These are phyloP conservation scores for Aspergillus sp. DNA, from an alignment of 2,329 filamentous ascomycete species.

Conservation along the genomic window DNA sequence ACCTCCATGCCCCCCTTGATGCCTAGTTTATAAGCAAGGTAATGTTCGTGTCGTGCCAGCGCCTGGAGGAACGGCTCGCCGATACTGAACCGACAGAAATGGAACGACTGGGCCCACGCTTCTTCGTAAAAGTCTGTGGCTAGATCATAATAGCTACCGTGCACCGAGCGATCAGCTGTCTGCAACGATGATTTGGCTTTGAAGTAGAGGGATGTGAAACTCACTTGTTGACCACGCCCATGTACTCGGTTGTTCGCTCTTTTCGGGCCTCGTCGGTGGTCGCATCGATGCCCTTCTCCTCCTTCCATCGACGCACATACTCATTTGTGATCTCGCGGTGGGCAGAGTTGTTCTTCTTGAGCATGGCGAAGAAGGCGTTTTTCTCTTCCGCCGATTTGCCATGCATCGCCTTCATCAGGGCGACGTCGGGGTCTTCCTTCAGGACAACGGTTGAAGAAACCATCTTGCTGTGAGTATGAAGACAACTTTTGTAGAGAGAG, in stretches of 20 bases:
- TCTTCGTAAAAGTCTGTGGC: conserved; percentile 95
- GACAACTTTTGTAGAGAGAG: too few species aligned
- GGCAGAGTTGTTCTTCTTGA: conserved; percentile 75
- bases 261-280: conserved; percentile 73
- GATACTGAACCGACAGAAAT: conserved; percentile 91
- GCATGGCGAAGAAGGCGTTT: conserved; percentile 78
- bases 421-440: conserved; percentile 1
- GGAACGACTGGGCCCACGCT: conserved; percentile 93
- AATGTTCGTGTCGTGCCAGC: conserved; percentile 96
- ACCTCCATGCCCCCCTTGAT: conserved; percentile 86
- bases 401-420: conserved; percentile 68
- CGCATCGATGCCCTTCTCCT: conserved; percentile 75
- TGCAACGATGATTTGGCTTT: not conserved
- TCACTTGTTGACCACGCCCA: conserved; percentile 87
- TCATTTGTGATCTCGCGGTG: conserved; percentile 82
- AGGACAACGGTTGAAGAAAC: not conserved
- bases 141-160: conserved; percentile 83
- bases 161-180: not conserved
- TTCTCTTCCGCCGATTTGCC: conserved; percentile 67
- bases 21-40: conserved; percentile 85
- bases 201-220: conserved; percentile 32
- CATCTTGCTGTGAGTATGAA: not conserved
- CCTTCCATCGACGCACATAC: conserved; percentile 97
- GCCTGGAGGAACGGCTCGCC: conserved; percentile 87
- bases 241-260: conserved; percentile 73